Conservation (phyloP, 306 rosid genomes). For the Vigna angularis region DNA sequence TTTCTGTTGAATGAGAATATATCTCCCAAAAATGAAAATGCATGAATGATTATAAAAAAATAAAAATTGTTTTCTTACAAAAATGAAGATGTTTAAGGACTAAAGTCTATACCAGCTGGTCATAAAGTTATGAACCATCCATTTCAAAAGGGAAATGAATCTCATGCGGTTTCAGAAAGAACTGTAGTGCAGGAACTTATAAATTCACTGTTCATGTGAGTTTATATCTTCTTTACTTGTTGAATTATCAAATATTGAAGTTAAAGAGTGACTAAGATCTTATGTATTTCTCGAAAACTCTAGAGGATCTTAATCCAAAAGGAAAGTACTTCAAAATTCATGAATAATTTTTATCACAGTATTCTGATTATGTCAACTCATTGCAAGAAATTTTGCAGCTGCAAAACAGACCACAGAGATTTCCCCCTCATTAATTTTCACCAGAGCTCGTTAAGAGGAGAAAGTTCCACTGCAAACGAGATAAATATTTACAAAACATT, state of each 20-base stretch:
- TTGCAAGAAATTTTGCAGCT: slow-evolving; percentile 5
- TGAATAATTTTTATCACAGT: neutral
- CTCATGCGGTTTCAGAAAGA: neutral
- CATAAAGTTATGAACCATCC: slow-evolving; percentile 2
- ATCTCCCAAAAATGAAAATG: neutral
- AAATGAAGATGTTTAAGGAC: neutral
- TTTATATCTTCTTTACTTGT: neutral
- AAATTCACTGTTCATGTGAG: neutral
- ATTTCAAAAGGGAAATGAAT: neutral
- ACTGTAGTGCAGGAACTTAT: neutral
- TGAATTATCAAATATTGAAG: neutral
- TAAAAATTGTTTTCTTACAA: neutral
- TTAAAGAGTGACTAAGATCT: neutral
- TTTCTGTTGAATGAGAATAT: neutral
- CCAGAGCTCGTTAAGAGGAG: neutral
- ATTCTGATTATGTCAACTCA: neutral
- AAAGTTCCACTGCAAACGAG: slow-evolving; percentile 10
- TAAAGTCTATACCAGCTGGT: neutral
- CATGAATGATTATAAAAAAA: neutral
- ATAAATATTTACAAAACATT: neutral
- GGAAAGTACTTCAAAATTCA: neutral
- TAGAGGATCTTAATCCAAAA: neutral
- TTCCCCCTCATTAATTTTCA: neutral
- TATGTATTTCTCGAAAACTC: neutral
- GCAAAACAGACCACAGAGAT: neutral